Evolutionary conservation across 495 filamentous ascomycete genomes (phyloP), one percentile per base, ranked within the genome.

Genomic region (Acidiella bohemica): DNA sequence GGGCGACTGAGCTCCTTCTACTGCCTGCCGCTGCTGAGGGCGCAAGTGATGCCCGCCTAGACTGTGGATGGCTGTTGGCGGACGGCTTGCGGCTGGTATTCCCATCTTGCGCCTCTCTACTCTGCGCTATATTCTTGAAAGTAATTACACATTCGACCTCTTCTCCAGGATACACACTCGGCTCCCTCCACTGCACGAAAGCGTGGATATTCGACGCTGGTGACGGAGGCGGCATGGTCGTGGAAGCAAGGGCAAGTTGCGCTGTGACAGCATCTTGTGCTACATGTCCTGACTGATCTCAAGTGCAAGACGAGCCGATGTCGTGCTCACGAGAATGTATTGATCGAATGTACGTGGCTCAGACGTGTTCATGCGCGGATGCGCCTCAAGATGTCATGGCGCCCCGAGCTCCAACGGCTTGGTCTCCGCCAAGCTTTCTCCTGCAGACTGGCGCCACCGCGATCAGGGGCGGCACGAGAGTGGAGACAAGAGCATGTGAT

Each of bases 111-210:
- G 58, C 62, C 31, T 63, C 45, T 46, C 50, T 37, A 14, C 56
- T 51, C 52, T 65, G 57, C 17, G 81, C 73, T 44, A 86, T 71
- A 56, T 97, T 97, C 62, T 81, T 88, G 64, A 96, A 96, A 29
- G 84, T 94, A 53, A 97, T 95, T 36, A 74, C 84, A 61, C 90
- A 94, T 62, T 87, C 80, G 52, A 96, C 69, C 51, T 86, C 77
- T 64, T 96, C 90, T 47, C 92, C 92, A 22, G 92, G 83, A 60
- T 94, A 96, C 47, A 97, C 84, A 32, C 78, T 84, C 59, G 79
- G 75, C 53, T 82, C 83, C 58, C 80, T 81, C 84, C 80, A 96
- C 63, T 80, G 76, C 56, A 97, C 82, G 54, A 87, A 96, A 59
- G 95, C 88, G 53, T 84, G 79, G 54, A 97, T 86, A 65, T 92